Base-by-base conservation (phyloP, 352 stramenopile genomes). In the Pythium biforme region DNA sequence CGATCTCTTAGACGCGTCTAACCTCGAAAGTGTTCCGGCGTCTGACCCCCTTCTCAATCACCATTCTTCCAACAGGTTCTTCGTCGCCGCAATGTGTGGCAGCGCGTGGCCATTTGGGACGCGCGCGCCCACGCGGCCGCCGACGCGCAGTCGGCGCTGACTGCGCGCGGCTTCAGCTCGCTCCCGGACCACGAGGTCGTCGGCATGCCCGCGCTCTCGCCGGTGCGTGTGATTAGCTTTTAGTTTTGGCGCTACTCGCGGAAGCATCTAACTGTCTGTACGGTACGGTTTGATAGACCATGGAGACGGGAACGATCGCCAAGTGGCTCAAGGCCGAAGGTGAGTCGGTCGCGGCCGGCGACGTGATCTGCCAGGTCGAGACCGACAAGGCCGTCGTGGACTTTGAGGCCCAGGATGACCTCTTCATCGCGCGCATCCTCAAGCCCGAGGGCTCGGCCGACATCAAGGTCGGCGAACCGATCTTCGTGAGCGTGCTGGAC, bases 331-430 rank as follows among this genome's bases (percentile, higher is more conserved):
- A 90, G 69, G 69, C 79, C 64, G 90, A 97, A 66, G 96, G 96
- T 43, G 88, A 98, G n/a, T 69, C 71, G 20, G 96, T 99, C 69
- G 73, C 69, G 23, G 89, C 96, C 1, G 96, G 96, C 10, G 92
- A 98, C 68, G 83, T 98, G 39, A 79, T 99, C 40, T 97, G 90
- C 66, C 83, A 97, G 57, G 90, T 99, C 58, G 96, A 99, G 80
- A 99, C 97, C 12, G 97, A 99, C 79, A 99, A 99, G 79, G 97
- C 97, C 20, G 96, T 96, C 25, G 96, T 99, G 50, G 96, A 98
- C 76, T 99, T 97, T 70, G 97, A 99, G 73, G 90, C 93, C 10
- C 94, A 98, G 68, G 96, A 99, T 72, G 97, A 99, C 34, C 86
- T 81, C 55, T 84, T 97, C 48, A 65, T 99, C 41, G 95, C 94